phyloP scores from a whole-genome alignment of 441 rosid genomes.

The Bocquillonia castaneifolia region DNA sequence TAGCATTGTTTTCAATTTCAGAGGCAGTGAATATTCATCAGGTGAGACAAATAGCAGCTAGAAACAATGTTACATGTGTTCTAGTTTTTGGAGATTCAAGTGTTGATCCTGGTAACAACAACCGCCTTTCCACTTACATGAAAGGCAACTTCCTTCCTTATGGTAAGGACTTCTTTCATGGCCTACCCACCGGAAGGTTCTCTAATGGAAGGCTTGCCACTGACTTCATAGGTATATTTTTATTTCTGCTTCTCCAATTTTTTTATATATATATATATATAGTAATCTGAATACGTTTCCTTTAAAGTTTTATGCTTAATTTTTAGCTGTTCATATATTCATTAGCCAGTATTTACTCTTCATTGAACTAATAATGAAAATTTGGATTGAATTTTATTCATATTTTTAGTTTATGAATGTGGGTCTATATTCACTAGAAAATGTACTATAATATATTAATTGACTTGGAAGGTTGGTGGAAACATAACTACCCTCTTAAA shows the following conservation, averaged over 20 bases:
- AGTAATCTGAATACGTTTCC: neutral
- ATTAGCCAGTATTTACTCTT: no score
- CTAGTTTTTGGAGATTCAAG: constrained; percentile 85
- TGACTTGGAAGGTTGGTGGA: neutral
- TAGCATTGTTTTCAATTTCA: constrained; percentile 23
- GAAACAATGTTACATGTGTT: constrained; percentile 50
- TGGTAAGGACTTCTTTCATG: constrained; percentile 57
- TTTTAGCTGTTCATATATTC: no score
- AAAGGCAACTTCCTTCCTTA: constrained; percentile 74
- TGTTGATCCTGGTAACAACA: constrained; percentile 84
- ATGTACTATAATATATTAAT: neutral
- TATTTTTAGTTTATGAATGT: neutral
- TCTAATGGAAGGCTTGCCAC: constrained; percentile 72
- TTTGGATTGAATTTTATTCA: neutral
- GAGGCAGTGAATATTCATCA: constrained; percentile 30
- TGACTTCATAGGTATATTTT: constrained; percentile 55
- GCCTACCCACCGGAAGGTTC: constrained; percentile 67
- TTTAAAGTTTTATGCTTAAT: neutral
- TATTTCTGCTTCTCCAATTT: neutral
- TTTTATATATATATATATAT: neutral
- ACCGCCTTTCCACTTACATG: constrained; percentile 43
- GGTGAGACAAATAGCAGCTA: constrained; percentile 37
- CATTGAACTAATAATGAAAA: neutral
- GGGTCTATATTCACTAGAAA: no score
- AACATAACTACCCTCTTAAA: neutral